Conservation (phyloP, 306 rosid genomes). For the Inga laurina region DNA sequence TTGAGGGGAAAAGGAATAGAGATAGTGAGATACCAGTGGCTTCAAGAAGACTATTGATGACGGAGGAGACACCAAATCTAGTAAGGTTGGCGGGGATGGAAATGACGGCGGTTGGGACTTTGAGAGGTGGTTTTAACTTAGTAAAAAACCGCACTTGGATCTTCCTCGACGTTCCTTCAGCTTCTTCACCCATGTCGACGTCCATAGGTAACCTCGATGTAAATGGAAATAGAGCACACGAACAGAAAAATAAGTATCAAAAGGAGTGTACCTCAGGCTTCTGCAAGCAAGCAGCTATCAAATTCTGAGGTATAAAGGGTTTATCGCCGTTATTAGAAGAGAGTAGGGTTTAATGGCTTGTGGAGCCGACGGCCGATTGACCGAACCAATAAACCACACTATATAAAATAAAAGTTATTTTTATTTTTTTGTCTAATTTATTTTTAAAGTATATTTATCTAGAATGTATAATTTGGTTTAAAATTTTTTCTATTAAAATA, state of each 20-base stretch:
- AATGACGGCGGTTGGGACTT: conserved; percentile 54
- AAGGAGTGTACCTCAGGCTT: neutral
- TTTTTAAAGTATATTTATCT: no score
- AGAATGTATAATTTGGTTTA: no score
- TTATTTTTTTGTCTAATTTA: no score
- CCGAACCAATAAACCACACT: neutral
- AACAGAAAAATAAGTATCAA: neutral
- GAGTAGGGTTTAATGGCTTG: no score
- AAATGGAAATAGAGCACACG: neutral
- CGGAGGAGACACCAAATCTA: conserved; percentile 76
- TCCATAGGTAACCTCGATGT: neutral
- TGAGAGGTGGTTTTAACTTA: conserved; percentile 51
- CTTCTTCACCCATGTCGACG: conserved; percentile 50
- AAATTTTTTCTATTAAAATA: no score
- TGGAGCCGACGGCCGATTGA: neutral
- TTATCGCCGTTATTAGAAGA: neutral
- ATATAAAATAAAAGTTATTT: no score
- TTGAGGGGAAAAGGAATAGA: neutral
- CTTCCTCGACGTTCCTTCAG: conserved; percentile 47
- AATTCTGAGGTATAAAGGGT: neutral
- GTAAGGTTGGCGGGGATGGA: conserved; percentile 74
- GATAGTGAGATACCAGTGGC: conserved; percentile 38
- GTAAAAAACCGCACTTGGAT: conserved; percentile 85
- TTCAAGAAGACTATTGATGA: conserved; percentile 73
- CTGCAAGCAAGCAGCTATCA: neutral